Base-by-base conservation (phyloP, 768 basidiomycete species). In the Macrocybe gigantea region DNA sequence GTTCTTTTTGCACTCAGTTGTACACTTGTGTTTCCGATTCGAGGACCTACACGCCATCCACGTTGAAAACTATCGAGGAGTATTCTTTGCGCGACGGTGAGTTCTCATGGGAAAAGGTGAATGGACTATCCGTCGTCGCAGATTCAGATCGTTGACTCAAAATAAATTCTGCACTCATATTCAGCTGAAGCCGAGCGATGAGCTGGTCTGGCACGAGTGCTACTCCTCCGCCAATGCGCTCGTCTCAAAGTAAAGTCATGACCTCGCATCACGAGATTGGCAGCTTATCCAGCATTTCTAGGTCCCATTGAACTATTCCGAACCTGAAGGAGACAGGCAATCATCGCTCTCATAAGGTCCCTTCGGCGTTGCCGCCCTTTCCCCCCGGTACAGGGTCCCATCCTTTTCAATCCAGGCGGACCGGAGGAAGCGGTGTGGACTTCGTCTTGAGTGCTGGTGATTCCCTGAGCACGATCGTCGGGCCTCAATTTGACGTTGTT, bases 401-500 rank as follows among this genome's bases (percentile, higher is more conserved):
- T 76, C 9, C 55, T 76, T 3, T 62, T 73, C 53, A 76, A 75
- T 45, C 74, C 73, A 1, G 72, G 75, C n/a, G 74, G 76, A 1
- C 75, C 74, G 75, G 75, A 6, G 70, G 67, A 2, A 70, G 71
- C 48, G 74, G 75, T 3, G 66, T 75, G 5, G 56, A 59, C 4
- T 15, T 65, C 0, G 51, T 69, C 15, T 29, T 54, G 5, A n/a
- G 11, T 4, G 2, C 35, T 0, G 73, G 66, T 1, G 48, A 55
- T 7, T 32, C 45, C 1, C 44, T 76, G 8, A 55, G 60, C 7
- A 33, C 46, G 1, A 53, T 71, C 10, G 39, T 77, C 6, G 75
- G 76, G 4, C 65, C 69, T 13, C 59, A 67, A 38, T 78, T 71
- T 50, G 73, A 78, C 45, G 52, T 76, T 3, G 63, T 78, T 8